Evolutionary conservation across 306 rosid species (phyloP), one percentile per base, ranked within the genome.

Genomic region (Macrotyloma uniflorum): DNA sequence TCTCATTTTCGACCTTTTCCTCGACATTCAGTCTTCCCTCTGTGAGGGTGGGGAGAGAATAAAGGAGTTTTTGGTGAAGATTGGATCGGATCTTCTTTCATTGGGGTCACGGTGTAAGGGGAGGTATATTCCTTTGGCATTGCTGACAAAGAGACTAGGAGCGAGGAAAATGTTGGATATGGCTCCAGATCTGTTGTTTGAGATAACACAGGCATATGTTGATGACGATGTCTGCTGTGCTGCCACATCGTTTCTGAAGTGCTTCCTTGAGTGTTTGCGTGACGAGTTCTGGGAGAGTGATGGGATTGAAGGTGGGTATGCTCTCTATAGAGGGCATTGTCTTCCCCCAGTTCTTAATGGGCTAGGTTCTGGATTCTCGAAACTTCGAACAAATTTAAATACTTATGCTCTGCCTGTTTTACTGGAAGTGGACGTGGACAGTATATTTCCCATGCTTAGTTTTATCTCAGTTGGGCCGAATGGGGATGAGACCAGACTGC

Each of bases 161-260:
- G 96, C 94, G 0, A 95, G 86, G 80, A 80, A 86, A 18, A 86
- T 95, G 89, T 75, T 95, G 45, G 87, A 83, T 49, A 83, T 91
- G 98, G 72, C 86, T 35, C 96, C 94, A 18, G 77, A 75, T 67
- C 72, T 95, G 71, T 83, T 95, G 47, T 85, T 68, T 47, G 96
- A 93, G 81, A 85, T 88, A 46, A 80, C 82, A 45, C 88, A 86
- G 55, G 97, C 97, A 6, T 95, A 95, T 72, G 85, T 87, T 24
- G 99, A 93, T 76, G 99, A 95, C 71, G 98, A 95, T 80, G 93
- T 95, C 28, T 95, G 98, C 83, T 91, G 97, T 84, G 99, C 99
- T 5, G 93, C 86, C 76, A 95, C 99, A 2, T 86, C 90, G 2
- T 91, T 95, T 86, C 87, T 93, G 80, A 95, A 90, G 90, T 87